Evolutionary conservation across 2,329 filamentous ascomycete species (phyloP), one percentile per base, ranked within the genome.

Genomic region (Samsoniella hepiali): DNA sequence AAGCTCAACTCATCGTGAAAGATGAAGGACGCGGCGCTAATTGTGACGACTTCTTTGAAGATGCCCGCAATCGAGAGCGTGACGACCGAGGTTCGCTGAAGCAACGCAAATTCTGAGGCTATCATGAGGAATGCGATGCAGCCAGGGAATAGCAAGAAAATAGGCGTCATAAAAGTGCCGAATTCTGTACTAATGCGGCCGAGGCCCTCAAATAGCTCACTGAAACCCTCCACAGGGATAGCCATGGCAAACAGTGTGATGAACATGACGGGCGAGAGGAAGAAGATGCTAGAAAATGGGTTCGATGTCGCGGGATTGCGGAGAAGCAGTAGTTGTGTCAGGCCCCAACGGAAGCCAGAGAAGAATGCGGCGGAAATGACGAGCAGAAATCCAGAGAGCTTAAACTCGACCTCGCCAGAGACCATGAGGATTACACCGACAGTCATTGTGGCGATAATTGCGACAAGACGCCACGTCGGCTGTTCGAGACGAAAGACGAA

Each of bases 41-140:
- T 98, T 15, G 95, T 99, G 62, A 99, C 88, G 47, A 98, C 95
- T 78, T 99, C 95, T 75, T 99, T 99, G 82, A 99, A 98, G 66
- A 99, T 98, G 65, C 95, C 95, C 66, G 93, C 96, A 69, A 99
- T 97, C 58, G 91, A 96, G 53, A 99, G 83, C 0, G 95, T 98
- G 58, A 99, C 95, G 60, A 99, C 95, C 1, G 91, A 96, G 0
- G 94, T 98, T 55, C 95, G 91, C 79, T 97, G 90, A 68, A 99
- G 84, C 66, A 99, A 85, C 60, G 95, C 94, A 74, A 98, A 99
- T 77, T 99, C 95, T 61, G 91, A 93, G 0, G 93, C 88, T 22
- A 96, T 98, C 95, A 99, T 99, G 66, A 93, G 85, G 74, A 99
- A 99, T 2, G 95, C 95, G 59, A 99, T 89, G 44, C 86, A 83